Evolutionary conservation across 306 rosid species (phyloP).

Genomic region (Lablab purpureus): DNA sequence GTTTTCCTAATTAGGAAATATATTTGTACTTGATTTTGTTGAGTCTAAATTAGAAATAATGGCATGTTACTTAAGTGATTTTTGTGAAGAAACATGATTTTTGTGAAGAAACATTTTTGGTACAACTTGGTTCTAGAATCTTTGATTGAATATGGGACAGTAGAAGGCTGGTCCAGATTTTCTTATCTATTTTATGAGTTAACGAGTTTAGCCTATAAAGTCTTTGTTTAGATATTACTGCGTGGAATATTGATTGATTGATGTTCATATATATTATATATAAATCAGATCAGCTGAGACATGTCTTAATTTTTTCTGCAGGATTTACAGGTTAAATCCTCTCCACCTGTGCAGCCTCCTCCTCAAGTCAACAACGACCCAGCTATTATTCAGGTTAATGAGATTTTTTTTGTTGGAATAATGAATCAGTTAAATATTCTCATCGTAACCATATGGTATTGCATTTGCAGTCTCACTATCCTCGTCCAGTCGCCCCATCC

Average conservation of each 20-base stretch:
- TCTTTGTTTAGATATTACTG: slow-evolving; percentile 35
- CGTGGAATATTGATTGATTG: not conserved
- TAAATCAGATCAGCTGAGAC: slow-evolving; percentile 28
- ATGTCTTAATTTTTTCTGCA: slow-evolving; percentile 47
- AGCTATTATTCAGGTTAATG: slow-evolving; percentile 82
- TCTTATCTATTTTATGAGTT: slow-evolving; percentile 3
- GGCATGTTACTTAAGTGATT: not conserved
- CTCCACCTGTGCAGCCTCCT: slow-evolving; percentile 79
- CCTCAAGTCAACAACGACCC: slow-evolving; percentile 79
- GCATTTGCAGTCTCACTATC: slow-evolving; percentile 84
- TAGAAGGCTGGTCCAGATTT: slow-evolving; percentile 25
- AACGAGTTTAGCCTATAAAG: not conserved
- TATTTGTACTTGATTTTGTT: slow-evolving; percentile 3
- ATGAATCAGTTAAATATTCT: slow-evolving; percentile 4
- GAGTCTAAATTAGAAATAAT: slow-evolving; percentile 26
- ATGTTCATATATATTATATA: not conserved
- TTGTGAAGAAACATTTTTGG: not conserved
- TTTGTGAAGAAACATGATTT: not conserved
- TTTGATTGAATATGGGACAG: slow-evolving; percentile 16
- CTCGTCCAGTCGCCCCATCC: slow-evolving; percentile 65
- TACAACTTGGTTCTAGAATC: not conserved
- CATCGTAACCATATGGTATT: slow-evolving; percentile 41
- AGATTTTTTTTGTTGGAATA: not conserved
- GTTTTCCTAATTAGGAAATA: not conserved
- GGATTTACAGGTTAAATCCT: slow-evolving; percentile 94